A percentile compares a stretch with the other conserved stretches of the same genome.
Conservation (phyloP, 257 asterid genomes). For the Gentiana dahurica region DNA sequence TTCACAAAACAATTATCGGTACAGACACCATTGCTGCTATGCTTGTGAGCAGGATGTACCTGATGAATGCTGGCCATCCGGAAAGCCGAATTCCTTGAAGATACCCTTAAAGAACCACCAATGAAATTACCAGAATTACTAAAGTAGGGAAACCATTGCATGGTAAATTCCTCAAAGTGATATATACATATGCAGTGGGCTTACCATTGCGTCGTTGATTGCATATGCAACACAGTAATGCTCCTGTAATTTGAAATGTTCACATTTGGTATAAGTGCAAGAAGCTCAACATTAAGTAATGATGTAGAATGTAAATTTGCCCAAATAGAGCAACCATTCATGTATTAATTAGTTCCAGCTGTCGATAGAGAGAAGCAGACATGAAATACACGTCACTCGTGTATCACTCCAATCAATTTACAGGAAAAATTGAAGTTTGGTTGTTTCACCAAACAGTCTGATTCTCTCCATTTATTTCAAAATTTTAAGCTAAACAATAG, state of each 20-base stretch:
- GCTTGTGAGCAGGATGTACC: slow-evolving; percentile 27
- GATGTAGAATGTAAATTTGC: too few relatives aligned
- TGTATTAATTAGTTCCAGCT: too few relatives aligned
- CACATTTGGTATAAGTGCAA: too few relatives aligned
- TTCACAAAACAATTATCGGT: too few relatives aligned
- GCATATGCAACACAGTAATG: slow-evolving; percentile 89
- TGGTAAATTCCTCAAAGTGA: not conserved
- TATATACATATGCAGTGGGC: slow-evolving; percentile 6
- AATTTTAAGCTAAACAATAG: not conserved
- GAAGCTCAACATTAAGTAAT: too few relatives aligned
- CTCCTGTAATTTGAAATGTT: slow-evolving; percentile 50
- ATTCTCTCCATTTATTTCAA: not conserved
- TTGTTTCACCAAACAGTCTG: too few relatives aligned
- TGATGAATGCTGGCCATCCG: slow-evolving; percentile 24
- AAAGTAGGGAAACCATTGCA: not conserved
- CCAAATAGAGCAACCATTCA: too few relatives aligned
- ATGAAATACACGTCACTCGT: too few relatives aligned
- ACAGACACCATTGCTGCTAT: not conserved
- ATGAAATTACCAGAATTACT: slow-evolving; percentile 4
- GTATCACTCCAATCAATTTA: too few relatives aligned
- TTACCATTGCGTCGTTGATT: slow-evolving; percentile 75
- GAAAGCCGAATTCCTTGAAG: slow-evolving; percentile 66
- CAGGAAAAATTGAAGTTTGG: too few relatives aligned
- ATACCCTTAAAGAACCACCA: slow-evolving; percentile 40
- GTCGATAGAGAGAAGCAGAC: too few relatives aligned